These are phyloP conservation scores for Penicillium chermesinum DNA, from an alignment of 495 filamentous ascomycete genomes.

Conservation along the genomic window DNA sequence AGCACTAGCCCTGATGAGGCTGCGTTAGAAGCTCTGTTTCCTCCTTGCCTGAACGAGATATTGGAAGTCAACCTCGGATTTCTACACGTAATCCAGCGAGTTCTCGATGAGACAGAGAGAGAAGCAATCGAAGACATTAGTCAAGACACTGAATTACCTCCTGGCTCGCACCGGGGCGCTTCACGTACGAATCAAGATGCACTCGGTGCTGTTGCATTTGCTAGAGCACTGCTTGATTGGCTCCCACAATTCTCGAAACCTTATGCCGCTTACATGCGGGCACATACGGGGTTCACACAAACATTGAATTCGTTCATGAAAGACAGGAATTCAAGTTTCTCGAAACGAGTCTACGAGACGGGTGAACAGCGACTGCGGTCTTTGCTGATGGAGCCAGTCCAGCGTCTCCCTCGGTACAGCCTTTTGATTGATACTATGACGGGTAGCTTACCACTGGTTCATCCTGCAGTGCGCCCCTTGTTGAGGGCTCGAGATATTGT, in stretches of 20 bases:
- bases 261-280: conserved; percentile 85
- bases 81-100: conserved; percentile 62
- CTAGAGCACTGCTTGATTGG: conserved; percentile 76
- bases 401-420: conserved; percentile 90
- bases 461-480: conserved; percentile 73
- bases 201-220: conserved; percentile 68
- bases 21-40: conserved; percentile 73
- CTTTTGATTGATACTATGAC: conserved; percentile 94
- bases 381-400: conserved; percentile 93
- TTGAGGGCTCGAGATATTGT: conserved; percentile 86
- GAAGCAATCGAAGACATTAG: conserved; percentile 66
- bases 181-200: conserved; percentile 55
- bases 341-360: conserved; percentile 68
- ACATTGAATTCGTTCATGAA: conserved; percentile 69
- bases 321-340: conserved; percentile 71
- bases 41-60: conserved; percentile 69
- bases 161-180: conserved; percentile 26
- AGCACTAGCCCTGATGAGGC: conserved; percentile 69
- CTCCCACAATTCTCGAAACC: conserved; percentile 84
- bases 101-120: conserved; percentile 79
- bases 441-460: conserved; percentile 71
- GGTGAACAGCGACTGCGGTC: conserved; percentile 90
- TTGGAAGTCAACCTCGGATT: conserved; percentile 75
- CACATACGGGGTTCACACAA: conserved; percentile 77
- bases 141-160: conserved; percentile 46